Percentiles rank a stretch among this genome's conserved stretches.
These are phyloP conservation scores for Allium fistulosum DNA, from an alignment of 106 monocot species.

Conservation along the genomic window DNA sequence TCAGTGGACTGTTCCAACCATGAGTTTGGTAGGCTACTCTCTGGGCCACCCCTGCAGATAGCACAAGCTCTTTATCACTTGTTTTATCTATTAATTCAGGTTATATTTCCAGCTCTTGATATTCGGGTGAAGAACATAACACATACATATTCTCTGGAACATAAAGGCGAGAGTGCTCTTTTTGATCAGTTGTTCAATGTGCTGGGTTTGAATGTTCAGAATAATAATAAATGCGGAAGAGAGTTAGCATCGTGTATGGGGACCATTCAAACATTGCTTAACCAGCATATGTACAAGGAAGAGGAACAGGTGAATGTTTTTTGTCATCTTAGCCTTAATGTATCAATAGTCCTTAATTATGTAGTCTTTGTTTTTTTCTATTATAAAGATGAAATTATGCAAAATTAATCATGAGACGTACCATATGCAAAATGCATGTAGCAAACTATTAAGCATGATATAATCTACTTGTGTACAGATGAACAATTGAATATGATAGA, in stretches of 20 bases:
- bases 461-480: too few relatives aligned
- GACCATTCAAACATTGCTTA: slow-evolving; percentile 78
- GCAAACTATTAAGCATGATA: too few relatives aligned
- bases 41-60: too few relatives aligned
- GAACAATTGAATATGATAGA: too few relatives aligned
- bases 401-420: neutral
- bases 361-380: neutral
- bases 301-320: slow-evolving; percentile 73
- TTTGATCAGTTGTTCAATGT: slow-evolving; percentile 69
- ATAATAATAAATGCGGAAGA: slow-evolving; percentile 50
- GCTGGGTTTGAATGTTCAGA: slow-evolving; percentile 42
- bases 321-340: neutral
- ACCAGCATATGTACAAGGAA: slow-evolving; percentile 98
- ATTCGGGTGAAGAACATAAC: slow-evolving; percentile 95
- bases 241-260: slow-evolving; percentile 90
- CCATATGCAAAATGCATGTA: too few relatives aligned
- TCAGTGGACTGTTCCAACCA: too few relatives aligned
- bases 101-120: slow-evolving; percentile 97
- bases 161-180: slow-evolving; percentile 86
- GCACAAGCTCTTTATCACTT: neutral
- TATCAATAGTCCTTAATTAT: neutral
- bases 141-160: slow-evolving; percentile 88
- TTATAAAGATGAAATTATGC: neutral
- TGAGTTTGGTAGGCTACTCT: too few relatives aligned
- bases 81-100: slow-evolving; percentile 27